Base-by-base conservation (phyloP, 352 stramenopile genomes). In the Phytophthora palmivora region DNA sequence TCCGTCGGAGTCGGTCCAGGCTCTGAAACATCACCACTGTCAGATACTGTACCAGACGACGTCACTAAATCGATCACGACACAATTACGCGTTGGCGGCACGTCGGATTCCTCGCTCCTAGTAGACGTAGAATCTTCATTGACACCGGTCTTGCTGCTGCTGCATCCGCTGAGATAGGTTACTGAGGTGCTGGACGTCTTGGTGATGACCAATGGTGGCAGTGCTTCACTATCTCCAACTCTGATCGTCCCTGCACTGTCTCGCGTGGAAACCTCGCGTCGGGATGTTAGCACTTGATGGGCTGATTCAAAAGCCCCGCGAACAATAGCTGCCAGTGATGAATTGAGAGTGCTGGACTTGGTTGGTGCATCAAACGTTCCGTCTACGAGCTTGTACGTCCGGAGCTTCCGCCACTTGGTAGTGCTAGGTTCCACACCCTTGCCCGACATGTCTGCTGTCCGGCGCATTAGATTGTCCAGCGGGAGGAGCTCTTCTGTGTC, bases 271-370 rank as follows among this genome's bases (percentile, higher is more conserved):
- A 10, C 38, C 16, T 44, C 38, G 6, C 38, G 5, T 44, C 16
- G 16, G 4, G 38, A 9, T 22, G 15, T 9, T n/a, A 30, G 16
- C 5, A 26, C 38, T 10, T 12, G 38, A 22, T 9, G 38, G 16
- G 38, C 38, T 44, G 38, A 44, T 24, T 44, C 38, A 9, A 26
- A n/a, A n/a, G 38, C 38, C 38, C n/a, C 38, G 4, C 16, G 38
- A 44, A 44, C 16, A 14, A 44, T 15, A 9, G 38, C 38, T 44
- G 16, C 18, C 38, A 28, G 38, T 15, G 38, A 1, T 28, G 1
- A 26, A 44, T 44, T 24, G 0, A 44, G 38, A 24, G 16, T 9
- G 38, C 38, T 44, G 38, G 38, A 22, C 16, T 26, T 44, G 38
- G 38, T 24, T 24, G 38, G 38, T 15, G 38, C 38, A 12, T 24